Conservation (phyloP, 805 yeast genomes). For the Phaffomyces thermotolerans region DNA sequence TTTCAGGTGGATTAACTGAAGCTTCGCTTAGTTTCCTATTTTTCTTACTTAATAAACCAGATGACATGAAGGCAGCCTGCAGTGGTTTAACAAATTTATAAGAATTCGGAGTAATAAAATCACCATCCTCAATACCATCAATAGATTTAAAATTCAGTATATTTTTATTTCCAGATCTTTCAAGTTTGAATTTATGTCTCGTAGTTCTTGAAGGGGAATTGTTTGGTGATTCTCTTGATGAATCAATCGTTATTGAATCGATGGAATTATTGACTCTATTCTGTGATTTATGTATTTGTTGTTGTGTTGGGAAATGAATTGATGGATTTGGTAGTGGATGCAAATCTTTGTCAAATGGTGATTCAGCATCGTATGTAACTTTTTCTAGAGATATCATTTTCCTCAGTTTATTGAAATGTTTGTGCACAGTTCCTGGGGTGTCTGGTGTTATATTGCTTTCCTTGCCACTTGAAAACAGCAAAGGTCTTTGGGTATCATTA, state of each 20-base stretch:
- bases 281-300: not conserved
- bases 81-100: constrained; percentile 74
- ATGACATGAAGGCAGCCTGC: constrained; percentile 73
- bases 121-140: constrained; percentile 8
- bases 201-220: constrained; percentile 29
- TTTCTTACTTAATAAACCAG: constrained; percentile 64
- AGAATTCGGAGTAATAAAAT: constrained; percentile 43
- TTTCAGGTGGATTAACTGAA: constrained; percentile 47
- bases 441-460: constrained; percentile 8
- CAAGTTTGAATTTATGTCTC: constrained; percentile 21
- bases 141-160: constrained; percentile 7
- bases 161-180: constrained; percentile 9
- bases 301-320: constrained; percentile 12
- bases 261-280: too few relatives aligned
- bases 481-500: constrained; percentile 20
- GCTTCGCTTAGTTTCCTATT: constrained; percentile 31
- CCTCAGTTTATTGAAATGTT: constrained; percentile 23
- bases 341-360: constrained; percentile 18
- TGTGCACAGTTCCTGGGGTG: constrained; percentile 24
- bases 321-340: constrained; percentile 24
- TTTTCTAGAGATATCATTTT: constrained; percentile 23
- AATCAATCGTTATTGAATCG: constrained; percentile 6
- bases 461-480: constrained; percentile 14
- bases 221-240: constrained; percentile 16
- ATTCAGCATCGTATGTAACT: constrained; percentile 12